phyloP scores from a whole-genome alignment of 2,329 filamentous ascomycete genomes.

The Fusarium subglutinans region DNA sequence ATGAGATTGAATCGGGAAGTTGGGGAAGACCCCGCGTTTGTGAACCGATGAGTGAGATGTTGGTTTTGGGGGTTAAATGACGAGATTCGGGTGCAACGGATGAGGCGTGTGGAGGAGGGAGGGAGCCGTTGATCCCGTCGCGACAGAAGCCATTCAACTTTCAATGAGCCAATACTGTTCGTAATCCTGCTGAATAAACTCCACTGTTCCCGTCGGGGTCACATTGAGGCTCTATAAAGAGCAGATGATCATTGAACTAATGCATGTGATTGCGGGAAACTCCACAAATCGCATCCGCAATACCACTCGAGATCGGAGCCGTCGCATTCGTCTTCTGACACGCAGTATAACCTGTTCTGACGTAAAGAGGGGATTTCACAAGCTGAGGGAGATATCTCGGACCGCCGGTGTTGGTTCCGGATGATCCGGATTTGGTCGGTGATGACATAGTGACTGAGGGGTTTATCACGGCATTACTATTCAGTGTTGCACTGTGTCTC shows the following conservation, averaged over 20 bases:
- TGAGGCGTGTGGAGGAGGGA: not conserved
- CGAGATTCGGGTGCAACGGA: accelerated
- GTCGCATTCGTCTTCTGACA: not conserved
- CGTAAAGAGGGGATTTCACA: not conserved
- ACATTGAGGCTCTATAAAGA: not conserved
- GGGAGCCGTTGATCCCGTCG: not conserved
- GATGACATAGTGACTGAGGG: too few species aligned
- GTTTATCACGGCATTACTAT: not conserved
- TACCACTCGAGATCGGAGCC: not conserved
- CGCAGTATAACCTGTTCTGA: accelerated
- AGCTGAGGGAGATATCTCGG: not conserved
- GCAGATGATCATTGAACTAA: not conserved
- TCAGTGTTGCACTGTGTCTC: accelerated
- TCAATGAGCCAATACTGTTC: not conserved
- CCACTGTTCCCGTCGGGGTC: not conserved
- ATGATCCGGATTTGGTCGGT: not conserved
- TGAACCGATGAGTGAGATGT: accelerated
- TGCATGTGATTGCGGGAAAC: conserved; percentile 1
- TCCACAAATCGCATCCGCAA: not conserved
- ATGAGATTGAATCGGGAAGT: not conserved
- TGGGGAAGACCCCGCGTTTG: not conserved
- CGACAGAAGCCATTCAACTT: accelerated
- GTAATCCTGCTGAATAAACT: accelerated
- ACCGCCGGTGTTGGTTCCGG: not conserved
- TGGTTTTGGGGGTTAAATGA: not conserved